Base-by-base conservation (phyloP, 257 asterid species). In the Solanum peruvianum region DNA sequence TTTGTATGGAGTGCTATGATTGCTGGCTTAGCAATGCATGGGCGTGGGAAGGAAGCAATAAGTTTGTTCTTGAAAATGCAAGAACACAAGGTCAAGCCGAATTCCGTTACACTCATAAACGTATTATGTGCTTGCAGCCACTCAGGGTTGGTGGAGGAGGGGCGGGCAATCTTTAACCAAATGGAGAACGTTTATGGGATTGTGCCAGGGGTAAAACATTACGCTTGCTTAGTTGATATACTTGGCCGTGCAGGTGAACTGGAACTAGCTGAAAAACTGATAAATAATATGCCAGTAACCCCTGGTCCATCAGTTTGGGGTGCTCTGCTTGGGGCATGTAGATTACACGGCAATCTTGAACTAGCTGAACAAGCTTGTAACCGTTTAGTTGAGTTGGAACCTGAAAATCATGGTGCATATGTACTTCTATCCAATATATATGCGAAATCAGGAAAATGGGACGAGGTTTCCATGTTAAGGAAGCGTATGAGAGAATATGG, bases 1-100 rank as follows among this genome's bases (percentile, higher is more conserved):
- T 95, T 88, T 42, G 94, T 92, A 16, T 96, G 98, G 98, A 96
- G 96, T 83, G 89, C 99, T 9, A 96, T 96, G 98, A 92, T 96
- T 82, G 98, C 95, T 41, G 99, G 95, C 33, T 86, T 93, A 7
- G 96, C 95, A 47, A 93, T 94, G 96, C 97, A 96, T 58, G 99
- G 99, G 42, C 85, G 89, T 42, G 97, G 98, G 2, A 82, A 73
- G 58, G 95, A 95, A 29, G 98, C 98, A 6, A 67, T 94, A 78
- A 91, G 90, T 37, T 84, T 93, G 86, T 96, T 95, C 90, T 69
- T 25, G 89, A 90, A 91, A 88, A 96, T 96, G 98, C 89, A 88
- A 71, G 91, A 91, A 87, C 90, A 93, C 33, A 93, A 89, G 78
- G 94, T 95, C 87, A 90, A 84, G 87, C 98, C 98, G 35, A 94